Conservation (phyloP, 2,329 filamentous ascomycete genomes). For the Pyrenochaeta sp. region DNA sequence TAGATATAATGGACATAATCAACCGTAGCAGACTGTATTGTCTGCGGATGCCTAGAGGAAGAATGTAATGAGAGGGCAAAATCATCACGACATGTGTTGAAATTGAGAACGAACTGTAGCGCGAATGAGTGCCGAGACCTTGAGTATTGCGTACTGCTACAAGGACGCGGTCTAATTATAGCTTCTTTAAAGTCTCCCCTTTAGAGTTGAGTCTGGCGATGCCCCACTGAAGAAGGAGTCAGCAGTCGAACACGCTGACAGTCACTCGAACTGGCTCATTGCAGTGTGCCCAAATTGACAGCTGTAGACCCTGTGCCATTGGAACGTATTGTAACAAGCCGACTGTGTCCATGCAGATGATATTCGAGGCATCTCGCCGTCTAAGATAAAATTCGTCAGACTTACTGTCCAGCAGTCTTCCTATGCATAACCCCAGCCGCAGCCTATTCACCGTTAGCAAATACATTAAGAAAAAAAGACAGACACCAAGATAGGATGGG, state of each 20-base stretch:
- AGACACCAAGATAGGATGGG: constrained; percentile 17
- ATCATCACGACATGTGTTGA: background rate
- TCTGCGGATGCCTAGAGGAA: no score
- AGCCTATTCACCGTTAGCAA: constrained; percentile 36
- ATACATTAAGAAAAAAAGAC: background rate
- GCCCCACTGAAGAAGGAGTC: background rate
- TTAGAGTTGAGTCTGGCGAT: background rate
- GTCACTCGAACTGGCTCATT: background rate
- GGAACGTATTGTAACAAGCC: background rate
- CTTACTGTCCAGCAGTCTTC: constrained; percentile 30
- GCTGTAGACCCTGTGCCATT: background rate
- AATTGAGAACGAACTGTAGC: background rate
- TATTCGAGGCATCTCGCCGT: no score
- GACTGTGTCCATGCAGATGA: background rate
- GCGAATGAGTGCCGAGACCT: background rate
- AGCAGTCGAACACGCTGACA: background rate
- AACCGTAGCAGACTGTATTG: no score
- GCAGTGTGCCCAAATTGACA: background rate
- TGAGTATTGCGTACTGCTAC: background rate
- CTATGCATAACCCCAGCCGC: constrained; percentile 50
- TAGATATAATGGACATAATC: no score
- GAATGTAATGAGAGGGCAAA: no score
- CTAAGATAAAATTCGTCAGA: background rate
- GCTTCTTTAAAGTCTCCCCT: background rate
- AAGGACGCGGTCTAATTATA: background rate